Evolutionary conservation across 2,329 filamentous ascomycete species (phyloP).

Genomic region (Dryadomyces quercivorus): DNA sequence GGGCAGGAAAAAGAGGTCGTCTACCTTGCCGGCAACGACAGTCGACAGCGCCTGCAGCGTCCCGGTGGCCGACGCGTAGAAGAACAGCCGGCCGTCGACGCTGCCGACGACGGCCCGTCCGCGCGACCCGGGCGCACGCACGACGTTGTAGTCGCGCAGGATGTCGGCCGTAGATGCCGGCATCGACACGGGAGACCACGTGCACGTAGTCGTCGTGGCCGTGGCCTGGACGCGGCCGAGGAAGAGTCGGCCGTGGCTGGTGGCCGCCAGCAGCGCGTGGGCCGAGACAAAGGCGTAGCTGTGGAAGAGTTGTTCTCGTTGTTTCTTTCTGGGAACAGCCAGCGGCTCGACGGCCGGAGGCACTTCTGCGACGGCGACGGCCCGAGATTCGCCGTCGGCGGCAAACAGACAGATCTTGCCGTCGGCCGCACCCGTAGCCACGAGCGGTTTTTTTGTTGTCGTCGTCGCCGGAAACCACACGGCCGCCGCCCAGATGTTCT

Average conservation of each 20-base stretch:
- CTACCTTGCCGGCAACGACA: slow-evolving; percentile 33
- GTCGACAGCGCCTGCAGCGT: slow-evolving; percentile 16
- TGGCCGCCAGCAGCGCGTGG: slow-evolving; percentile 55
- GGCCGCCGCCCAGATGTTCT: slow-evolving; percentile 77
- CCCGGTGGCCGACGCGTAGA: slow-evolving; percentile 22
- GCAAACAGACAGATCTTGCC: slow-evolving; percentile 47
- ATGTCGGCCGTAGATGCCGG: slow-evolving; percentile 20
- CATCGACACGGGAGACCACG: slow-evolving; percentile 31
- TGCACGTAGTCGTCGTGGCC: slow-evolving; percentile 8
- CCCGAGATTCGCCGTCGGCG: neutral
- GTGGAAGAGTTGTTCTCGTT: slow-evolving; percentile 11
- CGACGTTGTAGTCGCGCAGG: slow-evolving; percentile 33
- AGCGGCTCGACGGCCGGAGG: neutral
- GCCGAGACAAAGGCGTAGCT: slow-evolving; percentile 56
- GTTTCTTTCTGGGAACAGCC: neutral
- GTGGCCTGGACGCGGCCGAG: slow-evolving; percentile 4
- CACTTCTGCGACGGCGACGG: neutral
- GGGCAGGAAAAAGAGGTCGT: slow-evolving; percentile 33
- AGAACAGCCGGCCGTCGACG: slow-evolving; percentile 33
- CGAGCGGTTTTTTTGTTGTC: no score
- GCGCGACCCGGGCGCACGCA: slow-evolving; percentile 19
- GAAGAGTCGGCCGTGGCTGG: slow-evolving; percentile 11
- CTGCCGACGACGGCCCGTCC: slow-evolving; percentile 35
- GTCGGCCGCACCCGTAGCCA: slow-evolving; percentile 79
- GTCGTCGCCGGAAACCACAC: slow-evolving; percentile 20